Base-by-base conservation (phyloP, 176 grass and related monocot species). In the Carex kokanica region DNA sequence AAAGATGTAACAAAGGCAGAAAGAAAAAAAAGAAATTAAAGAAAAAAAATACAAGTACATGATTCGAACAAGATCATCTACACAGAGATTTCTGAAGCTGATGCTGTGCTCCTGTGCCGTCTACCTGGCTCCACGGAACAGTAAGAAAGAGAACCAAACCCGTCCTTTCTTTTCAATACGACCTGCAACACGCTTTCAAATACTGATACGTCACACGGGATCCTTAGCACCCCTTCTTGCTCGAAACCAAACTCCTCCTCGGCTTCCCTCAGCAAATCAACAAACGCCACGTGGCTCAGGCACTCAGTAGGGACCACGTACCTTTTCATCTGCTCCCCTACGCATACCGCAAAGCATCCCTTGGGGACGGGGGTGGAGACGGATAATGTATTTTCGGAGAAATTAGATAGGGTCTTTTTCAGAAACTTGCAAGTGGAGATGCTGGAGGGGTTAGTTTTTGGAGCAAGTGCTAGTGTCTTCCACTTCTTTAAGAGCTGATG, bases 401-500 rank as follows among this genome's bases (percentile, higher is more conserved):
- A 88, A n/a, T n/a, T n/a, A 18, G 86, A 84, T 74, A 88, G 61
- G 3, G 82, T 84, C 63, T 25, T 88, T 68, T 84, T 84, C 4
- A 84, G 73, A 52, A 88, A 88, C 21, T 83, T 87, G 72, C 86
- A 36, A 16, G 38, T 88, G 84, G 64, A 77, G 61, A 78, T 85
- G 51, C 77, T 80, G n/a, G 56, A 25, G 6, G 52, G 59, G 57
- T 65, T 47, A 4, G 13, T 8, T 8, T 68, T 83, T 0, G 90
- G 88, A 23, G 90, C 62, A 41, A 83, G 78, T 45, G 92, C 88
- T 60, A 91, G 61, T 83, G 85, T 90, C 92, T 91, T 94, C 94
- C 92, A 94, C 84, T 85, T 94, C 92, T 91, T 92, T 15, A 97
- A 90, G 78, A 97, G 79, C 83, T 92, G 92, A 61, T 94, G 92